Base-by-base conservation (phyloP, 805 yeast species). In the Danielia oregonensis region DNA sequence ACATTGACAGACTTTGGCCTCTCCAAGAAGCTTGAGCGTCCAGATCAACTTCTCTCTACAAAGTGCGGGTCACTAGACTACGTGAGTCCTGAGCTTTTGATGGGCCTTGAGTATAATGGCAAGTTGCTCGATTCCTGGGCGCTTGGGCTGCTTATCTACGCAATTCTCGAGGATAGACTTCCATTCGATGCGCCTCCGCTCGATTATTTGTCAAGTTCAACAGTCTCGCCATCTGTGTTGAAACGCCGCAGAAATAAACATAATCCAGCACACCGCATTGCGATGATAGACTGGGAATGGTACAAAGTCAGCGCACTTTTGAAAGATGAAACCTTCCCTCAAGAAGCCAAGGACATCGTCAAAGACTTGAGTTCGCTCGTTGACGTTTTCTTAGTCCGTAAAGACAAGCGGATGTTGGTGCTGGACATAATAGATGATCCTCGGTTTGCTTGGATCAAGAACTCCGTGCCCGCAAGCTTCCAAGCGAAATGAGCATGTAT, bases 41-140 rank as follows among this genome's bases (percentile, higher is more conserved):
- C 65, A 1, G 66, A 75, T 44, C 84, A 87, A 17, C 48, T 82
- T 37, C 68, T 94, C 17, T 73, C 85, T 2, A 91, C 97, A 1
- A 63, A 97, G 41, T 93, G 98, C 58, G 98, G 99, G 0, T 86
- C 96, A 1, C 96, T 86, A 43, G 98, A 93, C 55, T 93, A 93
- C 51, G 95, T 93, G 5, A 82, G 96, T 0, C 99, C 98, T 0
- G 99, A 93, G 53, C 62, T 93, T 16, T 64, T 93, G 24, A 76
- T 93, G 78, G 97, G 97, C 1, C 69, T 86, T 36, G 82, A 87
- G 5, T 93, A 93, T 53, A 91, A 91, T 51, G 99, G 99, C 9
- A 74, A 84, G 33, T 78, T 86, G 44, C 82, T 93, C 31, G 99
- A 93, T 57, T 69, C 89, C 13, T 93, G 99, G 99, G 86, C 97